A percentile compares a stretch with the other conserved stretches of the same genome.
phyloP scores from a whole-genome alignment of 2,329 filamentous ascomycete genomes.

The Sclerotinia spermophila region DNA sequence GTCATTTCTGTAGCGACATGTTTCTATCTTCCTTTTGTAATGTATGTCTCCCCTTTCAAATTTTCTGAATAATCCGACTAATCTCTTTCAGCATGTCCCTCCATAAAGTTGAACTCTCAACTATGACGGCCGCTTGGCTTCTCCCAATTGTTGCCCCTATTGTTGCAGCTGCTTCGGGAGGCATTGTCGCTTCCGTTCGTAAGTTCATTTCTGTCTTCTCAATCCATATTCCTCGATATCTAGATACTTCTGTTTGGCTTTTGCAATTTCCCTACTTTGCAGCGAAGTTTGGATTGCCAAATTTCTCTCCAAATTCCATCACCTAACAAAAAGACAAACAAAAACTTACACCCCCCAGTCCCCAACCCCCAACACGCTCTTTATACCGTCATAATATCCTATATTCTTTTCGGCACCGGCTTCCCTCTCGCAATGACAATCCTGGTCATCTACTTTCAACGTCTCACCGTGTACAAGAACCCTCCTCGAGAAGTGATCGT shows the following conservation, averaged over 20 bases:
- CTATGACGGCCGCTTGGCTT: constrained; percentile 62
- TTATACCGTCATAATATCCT: constrained; percentile 60
- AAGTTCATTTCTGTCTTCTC: background rate
- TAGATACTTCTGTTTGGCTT: background rate
- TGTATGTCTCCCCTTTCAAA: constrained; percentile 39
- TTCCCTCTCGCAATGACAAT: constrained; percentile 58
- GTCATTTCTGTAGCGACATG: constrained; percentile 51
- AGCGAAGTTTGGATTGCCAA: no score
- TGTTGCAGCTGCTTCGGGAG: constrained; percentile 62
- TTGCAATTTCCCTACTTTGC: background rate
- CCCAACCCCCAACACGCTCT: constrained; percentile 52
- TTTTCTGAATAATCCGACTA: background rate
- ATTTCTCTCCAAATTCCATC: no score
- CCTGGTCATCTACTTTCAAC: constrained; percentile 66
- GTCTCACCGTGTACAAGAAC: constrained; percentile 62
- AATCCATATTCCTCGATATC: background rate
- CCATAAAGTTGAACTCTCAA: constrained; percentile 46
- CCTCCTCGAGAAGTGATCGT: constrained; percentile 65
- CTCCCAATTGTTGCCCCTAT: constrained; percentile 65
- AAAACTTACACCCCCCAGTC: constrained; percentile 35
- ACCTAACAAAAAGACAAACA: background rate
- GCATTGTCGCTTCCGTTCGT: constrained; percentile 55
- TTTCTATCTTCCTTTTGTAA: constrained; percentile 53
- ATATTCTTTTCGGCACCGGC: constrained; percentile 66
- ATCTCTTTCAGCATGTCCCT: constrained; percentile 31